Evolutionary conservation across 306 rosid genomes (phyloP).

Genomic region (Pyrus pyrifolia): DNA sequence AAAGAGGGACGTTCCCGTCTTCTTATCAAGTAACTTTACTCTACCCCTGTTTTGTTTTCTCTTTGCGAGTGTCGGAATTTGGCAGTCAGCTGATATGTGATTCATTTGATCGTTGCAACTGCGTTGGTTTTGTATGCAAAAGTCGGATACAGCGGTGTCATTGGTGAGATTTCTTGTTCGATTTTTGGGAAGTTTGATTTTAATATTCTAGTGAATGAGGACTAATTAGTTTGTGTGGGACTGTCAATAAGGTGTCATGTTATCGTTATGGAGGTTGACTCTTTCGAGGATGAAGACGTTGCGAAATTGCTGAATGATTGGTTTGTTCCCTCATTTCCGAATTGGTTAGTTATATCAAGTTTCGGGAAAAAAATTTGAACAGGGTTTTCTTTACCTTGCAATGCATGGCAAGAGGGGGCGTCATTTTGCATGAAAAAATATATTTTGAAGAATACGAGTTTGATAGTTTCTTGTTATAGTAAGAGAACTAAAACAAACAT

Average conservation of each 20-base stretch:
- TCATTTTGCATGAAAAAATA: neutral
- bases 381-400: constrained; percentile 66
- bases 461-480: too few species aligned
- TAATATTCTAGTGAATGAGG: neutral
- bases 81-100: constrained; percentile 6
- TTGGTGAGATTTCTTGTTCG: constrained; percentile 48
- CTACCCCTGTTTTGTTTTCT: neutral
- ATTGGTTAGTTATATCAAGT: neutral
- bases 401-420: constrained; percentile 93
- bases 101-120: constrained; percentile 8
- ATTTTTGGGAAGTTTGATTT: neutral
- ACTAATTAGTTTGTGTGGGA: constrained; percentile 19
- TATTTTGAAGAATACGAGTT: too few species aligned
- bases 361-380: constrained; percentile 20
- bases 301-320: constrained; percentile 79
- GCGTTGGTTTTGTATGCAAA: constrained; percentile 23
- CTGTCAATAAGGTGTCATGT: constrained; percentile 64
- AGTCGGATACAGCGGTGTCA: constrained; percentile 98
- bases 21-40: constrained; percentile 69
- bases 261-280: constrained; percentile 87
- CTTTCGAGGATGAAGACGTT: constrained; percentile 75
- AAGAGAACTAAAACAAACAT: too few species aligned
- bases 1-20: constrained; percentile 69
- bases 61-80: neutral
- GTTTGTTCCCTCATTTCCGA: constrained; percentile 38